phyloP scores from a whole-genome alignment of 139 green algal genomes.

The Eudorina sp. region DNA sequence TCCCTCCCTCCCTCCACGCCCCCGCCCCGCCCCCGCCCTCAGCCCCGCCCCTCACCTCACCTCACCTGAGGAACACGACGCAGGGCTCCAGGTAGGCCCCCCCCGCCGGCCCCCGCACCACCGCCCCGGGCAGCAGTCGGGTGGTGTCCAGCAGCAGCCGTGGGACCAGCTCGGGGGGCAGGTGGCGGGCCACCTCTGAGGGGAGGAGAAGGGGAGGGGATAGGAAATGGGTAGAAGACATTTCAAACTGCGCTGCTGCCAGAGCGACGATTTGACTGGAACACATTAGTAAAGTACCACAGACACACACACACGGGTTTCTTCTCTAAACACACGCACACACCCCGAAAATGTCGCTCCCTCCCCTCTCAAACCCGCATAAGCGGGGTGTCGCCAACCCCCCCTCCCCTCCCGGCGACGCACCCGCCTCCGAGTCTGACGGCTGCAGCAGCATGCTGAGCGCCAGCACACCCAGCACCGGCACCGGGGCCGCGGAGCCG shows the following conservation, averaged over 20 bases:
- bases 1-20: not conserved
- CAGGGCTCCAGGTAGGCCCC: conserved; percentile 33
- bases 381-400: too few relatives aligned
- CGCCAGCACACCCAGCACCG: conserved; percentile 31
- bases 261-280: too few relatives aligned
- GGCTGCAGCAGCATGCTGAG: conserved; percentile 34
- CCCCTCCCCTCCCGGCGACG: too few relatives aligned
- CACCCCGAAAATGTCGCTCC: too few relatives aligned
- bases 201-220: not conserved
- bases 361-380: too few relatives aligned
- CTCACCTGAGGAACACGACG: conserved; percentile 48
- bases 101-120: conserved; percentile 18
- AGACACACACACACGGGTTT: too few relatives aligned
- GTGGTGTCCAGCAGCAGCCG: conserved; percentile 40
- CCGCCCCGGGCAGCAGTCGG: conserved; percentile 27
- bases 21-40: not conserved
- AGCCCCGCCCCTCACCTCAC: too few relatives aligned
- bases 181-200: conserved; percentile 3
- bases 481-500: not conserved
- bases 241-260: too few relatives aligned
- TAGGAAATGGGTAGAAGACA: too few relatives aligned
- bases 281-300: too few relatives aligned
- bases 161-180: conserved; percentile 22
- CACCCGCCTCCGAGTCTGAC: conserved; percentile 31
- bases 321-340: too few relatives aligned